Conservation (phyloP, 129 eudicot species). For the Flaveria brownii region DNA sequence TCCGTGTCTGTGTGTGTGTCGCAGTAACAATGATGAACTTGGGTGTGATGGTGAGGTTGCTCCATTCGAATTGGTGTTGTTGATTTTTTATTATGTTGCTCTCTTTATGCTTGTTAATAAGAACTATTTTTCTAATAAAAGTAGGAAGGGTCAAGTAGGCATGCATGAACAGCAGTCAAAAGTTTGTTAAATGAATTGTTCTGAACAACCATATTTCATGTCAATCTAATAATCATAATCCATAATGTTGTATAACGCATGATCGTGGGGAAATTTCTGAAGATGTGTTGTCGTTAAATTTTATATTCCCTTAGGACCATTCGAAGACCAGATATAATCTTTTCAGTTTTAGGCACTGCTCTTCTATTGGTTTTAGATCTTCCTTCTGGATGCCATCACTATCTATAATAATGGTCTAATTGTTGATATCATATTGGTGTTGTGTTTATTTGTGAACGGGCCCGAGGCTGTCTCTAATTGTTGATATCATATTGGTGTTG, state of each 20-base stretch:
- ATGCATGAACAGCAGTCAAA: too few relatives aligned
- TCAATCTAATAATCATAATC: not conserved
- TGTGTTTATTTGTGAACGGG: slow-evolving; percentile 4
- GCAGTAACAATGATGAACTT: too few relatives aligned
- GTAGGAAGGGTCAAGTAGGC: too few relatives aligned
- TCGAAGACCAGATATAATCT: not conserved
- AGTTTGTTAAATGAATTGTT: too few relatives aligned
- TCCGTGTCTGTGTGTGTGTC: too few relatives aligned
- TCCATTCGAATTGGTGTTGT: too few relatives aligned
- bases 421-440: not conserved
- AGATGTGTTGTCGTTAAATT: not conserved
- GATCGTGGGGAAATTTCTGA: not conserved
- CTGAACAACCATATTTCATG: too few relatives aligned
- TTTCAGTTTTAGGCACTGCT: slow-evolving; percentile 16
- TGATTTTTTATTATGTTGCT: too few relatives aligned
- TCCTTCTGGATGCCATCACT: not conserved
- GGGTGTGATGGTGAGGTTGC: too few relatives aligned
- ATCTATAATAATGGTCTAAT: not conserved
- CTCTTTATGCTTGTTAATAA: too few relatives aligned
- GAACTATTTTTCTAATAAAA: too few relatives aligned
- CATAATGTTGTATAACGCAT: not conserved
- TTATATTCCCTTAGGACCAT: not conserved
- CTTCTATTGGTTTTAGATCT: slow-evolving; percentile 8
- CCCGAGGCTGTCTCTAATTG: not conserved
- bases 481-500: not conserved